Conservation (phyloP, 176 grass and related monocot genomes). For the Carex myosuroides region DNA sequence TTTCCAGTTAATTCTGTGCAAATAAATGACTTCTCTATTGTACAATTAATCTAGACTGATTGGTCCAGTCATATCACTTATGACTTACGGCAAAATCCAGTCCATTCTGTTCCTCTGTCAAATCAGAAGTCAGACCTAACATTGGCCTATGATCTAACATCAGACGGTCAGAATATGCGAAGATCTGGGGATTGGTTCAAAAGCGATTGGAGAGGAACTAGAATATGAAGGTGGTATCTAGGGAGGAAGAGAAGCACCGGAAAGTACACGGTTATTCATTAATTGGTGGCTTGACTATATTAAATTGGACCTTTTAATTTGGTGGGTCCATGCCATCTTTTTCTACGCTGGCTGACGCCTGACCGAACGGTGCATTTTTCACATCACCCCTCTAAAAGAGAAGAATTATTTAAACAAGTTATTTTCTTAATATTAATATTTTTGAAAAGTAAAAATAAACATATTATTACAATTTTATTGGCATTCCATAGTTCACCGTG, state of each 20-base stretch:
- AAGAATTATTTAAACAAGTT: no score
- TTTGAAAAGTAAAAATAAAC: no score
- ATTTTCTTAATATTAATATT: neutral
- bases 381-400: neutral
- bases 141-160: neutral
- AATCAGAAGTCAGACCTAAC: no score
- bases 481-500: no score
- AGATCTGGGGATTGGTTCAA: neutral
- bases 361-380: neutral
- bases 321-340: neutral
- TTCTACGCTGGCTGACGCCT: neutral
- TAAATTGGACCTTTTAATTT: neutral
- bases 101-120: neutral
- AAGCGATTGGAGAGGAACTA: neutral
- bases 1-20: neutral
- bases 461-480: no score
- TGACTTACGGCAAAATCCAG: neutral
- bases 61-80: neutral
- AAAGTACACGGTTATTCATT: neutral
- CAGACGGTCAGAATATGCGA: neutral
- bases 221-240: neutral
- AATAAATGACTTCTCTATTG: neutral
- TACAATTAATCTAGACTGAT: neutral
- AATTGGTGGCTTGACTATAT: neutral
- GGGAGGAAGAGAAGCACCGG: neutral